These are phyloP conservation scores for Parascedosporium putredinis DNA, from an alignment of 2,329 filamentous ascomycete genomes.

Conservation along the genomic window DNA sequence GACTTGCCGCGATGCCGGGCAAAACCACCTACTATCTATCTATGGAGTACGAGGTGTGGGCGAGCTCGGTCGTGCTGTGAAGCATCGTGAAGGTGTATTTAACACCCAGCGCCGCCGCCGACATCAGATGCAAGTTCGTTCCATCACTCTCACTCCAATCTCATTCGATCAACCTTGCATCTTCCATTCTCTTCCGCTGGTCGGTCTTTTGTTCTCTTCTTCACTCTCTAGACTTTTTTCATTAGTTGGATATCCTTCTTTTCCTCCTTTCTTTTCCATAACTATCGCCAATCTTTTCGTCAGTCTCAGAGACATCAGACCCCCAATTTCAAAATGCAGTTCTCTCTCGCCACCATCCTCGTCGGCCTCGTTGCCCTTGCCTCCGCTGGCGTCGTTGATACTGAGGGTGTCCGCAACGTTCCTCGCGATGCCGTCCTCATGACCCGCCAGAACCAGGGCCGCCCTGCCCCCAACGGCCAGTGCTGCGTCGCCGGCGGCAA, in stretches of 20 bases:
- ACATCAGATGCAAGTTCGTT: neutral
- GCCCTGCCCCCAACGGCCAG: slow-evolving; percentile 22
- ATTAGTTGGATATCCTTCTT: neutral
- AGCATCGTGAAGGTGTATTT: neutral
- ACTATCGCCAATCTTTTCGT: neutral
- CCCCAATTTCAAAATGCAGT: slow-evolving; percentile 22
- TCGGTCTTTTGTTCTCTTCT: slow-evolving; percentile 9
- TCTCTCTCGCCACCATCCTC: slow-evolving; percentile 16
- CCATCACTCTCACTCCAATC: neutral
- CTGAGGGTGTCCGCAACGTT: neutral
- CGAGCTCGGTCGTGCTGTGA: no score
- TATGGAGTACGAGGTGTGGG: no score
- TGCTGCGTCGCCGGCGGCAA: slow-evolving; percentile 25
- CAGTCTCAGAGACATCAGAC: no score
- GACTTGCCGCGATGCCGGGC: no score
- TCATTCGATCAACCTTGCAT: slow-evolving; percentile 1
- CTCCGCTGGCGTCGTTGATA: slow-evolving; percentile 13
- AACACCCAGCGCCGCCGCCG: neutral
- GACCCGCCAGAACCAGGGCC: slow-evolving; percentile 22
- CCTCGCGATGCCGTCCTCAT: slow-evolving; percentile 15
- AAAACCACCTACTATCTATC: no score
- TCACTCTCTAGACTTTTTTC: neutral
- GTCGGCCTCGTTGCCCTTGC: slow-evolving; percentile 18
- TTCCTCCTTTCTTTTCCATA: neutral
- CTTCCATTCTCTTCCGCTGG: slow-evolving; percentile 11